These are phyloP conservation scores for Wickerhamiella slavikovae DNA, from an alignment of 805 yeast species.

Conservation along the genomic window DNA sequence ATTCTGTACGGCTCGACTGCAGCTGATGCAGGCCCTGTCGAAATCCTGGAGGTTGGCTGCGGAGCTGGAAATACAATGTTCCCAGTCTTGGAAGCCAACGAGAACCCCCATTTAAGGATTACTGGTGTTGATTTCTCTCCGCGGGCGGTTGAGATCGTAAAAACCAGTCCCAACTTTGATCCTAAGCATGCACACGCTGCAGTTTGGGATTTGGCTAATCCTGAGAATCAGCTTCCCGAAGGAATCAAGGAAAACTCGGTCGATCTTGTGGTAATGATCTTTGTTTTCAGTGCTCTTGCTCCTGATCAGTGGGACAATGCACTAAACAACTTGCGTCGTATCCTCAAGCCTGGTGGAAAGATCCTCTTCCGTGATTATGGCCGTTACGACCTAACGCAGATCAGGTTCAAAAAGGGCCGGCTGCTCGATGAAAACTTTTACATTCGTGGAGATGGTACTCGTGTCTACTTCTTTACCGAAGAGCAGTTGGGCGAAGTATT, in stretches of 20 bases:
- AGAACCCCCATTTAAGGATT: constrained; percentile 53
- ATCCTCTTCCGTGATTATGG: constrained; percentile 88
- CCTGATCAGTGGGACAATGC: constrained; percentile 87
- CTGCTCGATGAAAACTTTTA: constrained; percentile 81
- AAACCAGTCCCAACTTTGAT: constrained; percentile 37
- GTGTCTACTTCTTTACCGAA: constrained; percentile 93
- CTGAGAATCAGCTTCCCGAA: constrained; percentile 57
- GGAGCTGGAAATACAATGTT: constrained; percentile 96
- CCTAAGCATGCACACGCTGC: constrained; percentile 51
- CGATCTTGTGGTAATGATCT: constrained; percentile 86
- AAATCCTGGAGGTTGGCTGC: constrained; percentile 84
- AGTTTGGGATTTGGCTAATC: constrained; percentile 89
- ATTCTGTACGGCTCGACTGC: constrained; percentile 58
- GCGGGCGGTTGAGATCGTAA: constrained; percentile 75
- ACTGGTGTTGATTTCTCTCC: constrained; percentile 80
- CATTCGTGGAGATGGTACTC: constrained; percentile 92
- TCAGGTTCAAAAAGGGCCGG: constrained; percentile 76
- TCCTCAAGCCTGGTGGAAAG: constrained; percentile 83
- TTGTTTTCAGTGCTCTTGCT: constrained; percentile 78
- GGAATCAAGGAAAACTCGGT: constrained; percentile 63
- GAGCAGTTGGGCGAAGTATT: constrained; percentile 70
- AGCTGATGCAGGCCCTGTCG: constrained; percentile 44
- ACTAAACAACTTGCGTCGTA: constrained; percentile 40
- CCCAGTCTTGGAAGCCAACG: constrained; percentile 67
- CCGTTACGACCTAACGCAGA: constrained; percentile 86